Conservation (phyloP, 192 early-diverging fungal species). For the Chytriomyces sp. region DNA sequence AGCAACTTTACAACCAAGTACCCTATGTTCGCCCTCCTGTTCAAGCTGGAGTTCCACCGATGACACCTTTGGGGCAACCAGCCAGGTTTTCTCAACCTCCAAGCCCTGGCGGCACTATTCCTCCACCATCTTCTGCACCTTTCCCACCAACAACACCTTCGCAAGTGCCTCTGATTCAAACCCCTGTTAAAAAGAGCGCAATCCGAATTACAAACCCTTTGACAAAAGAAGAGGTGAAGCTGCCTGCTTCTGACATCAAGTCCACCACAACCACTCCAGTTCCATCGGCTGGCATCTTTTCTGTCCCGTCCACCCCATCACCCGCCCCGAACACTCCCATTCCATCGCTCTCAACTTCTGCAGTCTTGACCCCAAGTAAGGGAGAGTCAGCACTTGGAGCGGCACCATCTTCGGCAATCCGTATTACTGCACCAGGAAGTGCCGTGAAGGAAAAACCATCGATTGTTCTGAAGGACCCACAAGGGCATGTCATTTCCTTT, state of each 20-base stretch:
- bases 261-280: constrained; percentile 48
- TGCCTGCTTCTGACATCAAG: constrained; percentile 48
- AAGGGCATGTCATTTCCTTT: constrained; percentile 30
- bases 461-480: constrained; percentile 32
- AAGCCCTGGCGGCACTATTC: constrained; percentile 11
- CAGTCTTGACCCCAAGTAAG: constrained; percentile 4
- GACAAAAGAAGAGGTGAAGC: constrained; percentile 72
- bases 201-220: constrained; percentile 80
- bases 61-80: constrained; percentile 16
- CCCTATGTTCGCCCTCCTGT: background rate
- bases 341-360: background rate
- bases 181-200: constrained; percentile 50
- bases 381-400: background rate
- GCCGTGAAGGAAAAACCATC: constrained; percentile 22
- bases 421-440: background rate
- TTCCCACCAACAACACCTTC: constrained; percentile 22
- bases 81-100: constrained; percentile 24
- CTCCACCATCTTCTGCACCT: constrained; percentile 44
- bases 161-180: constrained; percentile 39
- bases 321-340: background rate
- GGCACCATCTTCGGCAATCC: constrained; percentile 3
- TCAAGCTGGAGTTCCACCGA: constrained; percentile 13
- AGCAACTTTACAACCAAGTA: no score
- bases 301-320: constrained; percentile 6
- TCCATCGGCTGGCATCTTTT: constrained; percentile 35